phyloP scores from a whole-genome alignment of 148 eudicot genomes.

The Silene uniflora region DNA sequence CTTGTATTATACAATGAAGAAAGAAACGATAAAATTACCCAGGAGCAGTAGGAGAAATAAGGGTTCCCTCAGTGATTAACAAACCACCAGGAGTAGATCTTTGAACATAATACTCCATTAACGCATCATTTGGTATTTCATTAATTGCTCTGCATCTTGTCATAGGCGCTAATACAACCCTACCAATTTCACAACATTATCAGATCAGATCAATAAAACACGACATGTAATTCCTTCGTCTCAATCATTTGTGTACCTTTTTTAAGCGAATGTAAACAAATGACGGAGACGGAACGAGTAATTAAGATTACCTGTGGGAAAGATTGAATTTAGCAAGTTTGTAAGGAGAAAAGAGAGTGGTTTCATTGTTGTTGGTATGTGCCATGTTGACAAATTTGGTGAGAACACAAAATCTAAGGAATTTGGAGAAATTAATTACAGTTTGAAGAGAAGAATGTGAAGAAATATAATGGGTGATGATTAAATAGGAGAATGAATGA shows the following conservation, averaged over 20 bases:
- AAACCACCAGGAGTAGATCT: conserved; percentile 82
- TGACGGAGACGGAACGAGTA: no score
- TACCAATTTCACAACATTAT: conserved; percentile 17
- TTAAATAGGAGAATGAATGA: not conserved
- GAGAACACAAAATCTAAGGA: not conserved
- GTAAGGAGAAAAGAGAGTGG: conserved; percentile 65
- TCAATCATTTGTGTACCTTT: no score
- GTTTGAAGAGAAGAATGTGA: not conserved
- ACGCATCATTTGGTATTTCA: conserved; percentile 55
- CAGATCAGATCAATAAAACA: not conserved
- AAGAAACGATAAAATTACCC: conserved; percentile 44
- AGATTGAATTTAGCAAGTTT: conserved; percentile 72
- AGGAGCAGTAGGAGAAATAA: conserved; percentile 68
- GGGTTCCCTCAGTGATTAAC: conserved; percentile 82
- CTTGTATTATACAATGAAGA: no score
- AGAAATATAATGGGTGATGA: not conserved
- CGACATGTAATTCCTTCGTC: no score
- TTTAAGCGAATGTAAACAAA: no score
- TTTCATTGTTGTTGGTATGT: conserved; percentile 14
- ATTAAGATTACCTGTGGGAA: conserved; percentile 57
- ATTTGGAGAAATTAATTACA: not conserved
- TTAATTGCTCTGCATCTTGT: conserved; percentile 85
- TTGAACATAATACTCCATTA: conserved; percentile 66
- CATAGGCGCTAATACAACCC: conserved; percentile 95
- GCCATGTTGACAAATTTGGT: conserved; percentile 17